Evolutionary conservation across 1,284 basidiomycete species (phyloP), one percentile per base, ranked within the genome.

Genomic region (Tetrapyrgos nigripes): DNA sequence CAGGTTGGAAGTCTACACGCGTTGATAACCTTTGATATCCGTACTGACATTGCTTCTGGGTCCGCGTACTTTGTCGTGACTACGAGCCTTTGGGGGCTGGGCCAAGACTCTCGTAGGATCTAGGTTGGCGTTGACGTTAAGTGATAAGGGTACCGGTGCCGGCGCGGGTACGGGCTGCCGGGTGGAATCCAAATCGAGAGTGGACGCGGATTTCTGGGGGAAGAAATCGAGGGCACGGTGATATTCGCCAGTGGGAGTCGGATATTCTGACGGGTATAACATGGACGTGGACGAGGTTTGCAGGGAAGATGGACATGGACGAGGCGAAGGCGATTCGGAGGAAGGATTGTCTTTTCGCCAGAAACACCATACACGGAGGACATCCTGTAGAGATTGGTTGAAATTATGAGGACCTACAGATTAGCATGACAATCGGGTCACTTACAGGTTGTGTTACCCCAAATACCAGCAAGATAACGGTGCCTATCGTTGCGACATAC

Each of bases 291-390:
- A n/a, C n/a, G n/a, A n/a, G n/a, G n/a, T n/a, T n/a, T n/a, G n/a
- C n/a, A n/a, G n/a, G n/a, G n/a, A n/a, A n/a, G n/a, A n/a, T n/a
- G n/a, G n/a, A n/a, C n/a, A n/a, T n/a, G n/a, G n/a, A n/a, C n/a
- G n/a, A 5, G 21, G 47, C 4, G 21, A 26, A 8, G 23, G 11
- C 17, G n/a, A 13, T 6, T 43, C 37, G 35, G 35, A 10, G 14
- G 11, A n/a, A n/a, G n/a, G n/a, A n/a, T n/a, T n/a, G n/a, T 51
- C 43, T 53, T 46, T 61, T 4, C 37, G 54, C 74, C 74, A 76
- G 62, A 74, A 76, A 50, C 68, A 72, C 74, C 75, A 77, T 27
- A 65, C 70, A 11, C 68, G 68, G n/a, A 76, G 60, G 9, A 77
- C 70, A 54, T 76, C 74, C 74, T 76, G 45, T 24, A 43, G 26